Evolutionary conservation across 164 flowering plant species (phyloP).

Genomic region (Macadamia tetraphylla): DNA sequence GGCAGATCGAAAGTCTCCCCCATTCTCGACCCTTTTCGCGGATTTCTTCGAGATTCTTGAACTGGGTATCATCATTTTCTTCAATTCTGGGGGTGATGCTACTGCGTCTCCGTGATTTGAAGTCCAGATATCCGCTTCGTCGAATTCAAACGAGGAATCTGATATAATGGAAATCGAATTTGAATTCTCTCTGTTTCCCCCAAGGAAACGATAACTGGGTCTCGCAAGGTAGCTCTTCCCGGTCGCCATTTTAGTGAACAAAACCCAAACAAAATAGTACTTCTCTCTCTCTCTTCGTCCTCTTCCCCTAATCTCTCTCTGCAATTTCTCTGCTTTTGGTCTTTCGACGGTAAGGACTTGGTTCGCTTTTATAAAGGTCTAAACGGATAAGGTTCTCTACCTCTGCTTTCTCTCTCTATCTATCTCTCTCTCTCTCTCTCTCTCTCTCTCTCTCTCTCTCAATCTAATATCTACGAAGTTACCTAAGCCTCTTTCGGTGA

Average conservation of each 20-base stretch:
- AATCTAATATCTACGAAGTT: background rate
- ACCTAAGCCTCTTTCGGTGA: background rate
- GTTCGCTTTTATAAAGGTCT: constrained; percentile 11
- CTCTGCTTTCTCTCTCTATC: background rate
- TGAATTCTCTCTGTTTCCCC: constrained; percentile 6
- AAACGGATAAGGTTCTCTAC: constrained; percentile 9
- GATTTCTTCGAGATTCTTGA: constrained; percentile 9
- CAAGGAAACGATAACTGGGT: constrained; percentile 12
- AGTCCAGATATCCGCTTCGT: constrained; percentile 22
- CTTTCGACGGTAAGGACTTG: background rate
- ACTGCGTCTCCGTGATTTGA: background rate
- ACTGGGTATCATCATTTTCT: constrained; percentile 12
- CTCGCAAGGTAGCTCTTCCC: constrained; percentile 10
- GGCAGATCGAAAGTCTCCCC: background rate
- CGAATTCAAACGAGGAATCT: constrained; percentile 19
- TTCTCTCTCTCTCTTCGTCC: background rate
- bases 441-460: constrained; percentile 1
- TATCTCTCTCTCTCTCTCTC: background rate
- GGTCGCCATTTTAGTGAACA: constrained; percentile 1
- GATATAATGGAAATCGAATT: background rate
- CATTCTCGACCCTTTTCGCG: constrained; percentile 8
- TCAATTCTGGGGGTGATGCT: constrained; percentile 4
- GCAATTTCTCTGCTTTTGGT: background rate
- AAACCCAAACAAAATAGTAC: background rate
- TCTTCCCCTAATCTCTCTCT: background rate